Evolutionary conservation across 2,329 filamentous ascomycete species (phyloP).

Genomic region (Colletotrichum sp.): DNA sequence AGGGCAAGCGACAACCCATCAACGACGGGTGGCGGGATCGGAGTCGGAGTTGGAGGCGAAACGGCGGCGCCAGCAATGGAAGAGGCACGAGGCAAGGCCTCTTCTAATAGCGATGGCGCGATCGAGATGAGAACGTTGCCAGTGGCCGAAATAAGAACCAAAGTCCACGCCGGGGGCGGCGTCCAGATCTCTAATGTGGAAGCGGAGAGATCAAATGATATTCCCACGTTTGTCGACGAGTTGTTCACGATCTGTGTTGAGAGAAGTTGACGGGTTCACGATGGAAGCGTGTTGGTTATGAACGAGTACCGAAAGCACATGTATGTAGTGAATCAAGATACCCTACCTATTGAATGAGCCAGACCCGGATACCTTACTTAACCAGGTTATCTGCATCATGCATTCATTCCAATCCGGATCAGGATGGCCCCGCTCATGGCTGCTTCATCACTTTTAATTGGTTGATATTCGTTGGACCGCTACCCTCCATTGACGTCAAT

Average conservation of each 20-base stretch:
- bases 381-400: neutral
- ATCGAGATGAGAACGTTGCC: constrained; percentile 31
- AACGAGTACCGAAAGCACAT: neutral
- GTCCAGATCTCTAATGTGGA: constrained; percentile 34
- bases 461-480: neutral
- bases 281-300: neutral
- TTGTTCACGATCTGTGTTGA: constrained; percentile 36
- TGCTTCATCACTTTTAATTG: neutral
- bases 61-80: neutral
- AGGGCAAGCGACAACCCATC: neutral
- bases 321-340: neutral
- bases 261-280: neutral
- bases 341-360: neutral
- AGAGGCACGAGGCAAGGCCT: neutral
- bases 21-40: constrained; percentile 15
- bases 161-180: constrained; percentile 25
- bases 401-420: neutral
- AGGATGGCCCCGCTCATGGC: neutral
- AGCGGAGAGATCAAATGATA: constrained; percentile 37
- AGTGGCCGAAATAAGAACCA: constrained; percentile 16
- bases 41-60: constrained; percentile 16
- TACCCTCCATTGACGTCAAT: neutral
- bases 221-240: constrained; percentile 49
- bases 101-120: neutral
- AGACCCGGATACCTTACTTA: neutral